Evolutionary conservation across 257 asterid genomes (phyloP).

Genomic region (Lantana camara): DNA sequence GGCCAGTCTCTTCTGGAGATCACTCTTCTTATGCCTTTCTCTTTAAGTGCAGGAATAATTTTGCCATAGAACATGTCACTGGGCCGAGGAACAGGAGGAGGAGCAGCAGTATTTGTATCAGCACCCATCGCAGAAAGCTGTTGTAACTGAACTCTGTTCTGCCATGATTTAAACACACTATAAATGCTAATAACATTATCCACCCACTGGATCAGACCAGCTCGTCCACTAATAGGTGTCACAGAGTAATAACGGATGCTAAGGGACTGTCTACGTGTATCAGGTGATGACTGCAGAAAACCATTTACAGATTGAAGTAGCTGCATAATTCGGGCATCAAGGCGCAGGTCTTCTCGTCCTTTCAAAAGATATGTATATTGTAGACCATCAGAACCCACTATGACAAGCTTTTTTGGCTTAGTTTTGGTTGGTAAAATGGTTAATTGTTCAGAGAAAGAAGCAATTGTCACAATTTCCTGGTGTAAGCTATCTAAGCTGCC

Average conservation of each 20-base stretch:
- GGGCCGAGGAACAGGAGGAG: constrained; percentile 94
- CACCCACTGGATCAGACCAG: constrained; percentile 99
- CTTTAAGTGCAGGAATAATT: constrained; percentile 97
- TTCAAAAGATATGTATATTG: constrained; percentile 92
- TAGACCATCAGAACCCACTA: constrained; percentile 91
- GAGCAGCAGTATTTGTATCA: constrained; percentile 57
- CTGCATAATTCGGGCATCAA: constrained; percentile 99
- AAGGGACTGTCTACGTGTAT: constrained; percentile 70
- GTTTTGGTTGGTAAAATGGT: constrained; percentile 91
- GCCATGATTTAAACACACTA: constrained; percentile 96
- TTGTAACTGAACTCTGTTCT: constrained; percentile 76
- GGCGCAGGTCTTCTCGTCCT: constrained; percentile 99
- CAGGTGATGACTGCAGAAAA: constrained; percentile 77
- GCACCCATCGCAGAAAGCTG: constrained; percentile 63
- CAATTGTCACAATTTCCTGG: constrained; percentile 71
- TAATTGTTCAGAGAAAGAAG: constrained; percentile 79
- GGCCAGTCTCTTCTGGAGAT: constrained; percentile 99
- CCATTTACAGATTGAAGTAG: constrained; percentile 91
- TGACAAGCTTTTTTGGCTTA: constrained; percentile 82
- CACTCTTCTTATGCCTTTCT: constrained; percentile 94
- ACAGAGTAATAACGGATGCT: constrained; percentile 90
- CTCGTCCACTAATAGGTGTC: constrained; percentile 97
- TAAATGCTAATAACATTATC: constrained; percentile 88
- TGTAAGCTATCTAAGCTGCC: constrained; percentile 43
- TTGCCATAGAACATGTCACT: constrained; percentile 98